These are phyloP conservation scores for Rubia peregrina DNA, from an alignment of 305 asterid genomes.

Conservation along the genomic window DNA sequence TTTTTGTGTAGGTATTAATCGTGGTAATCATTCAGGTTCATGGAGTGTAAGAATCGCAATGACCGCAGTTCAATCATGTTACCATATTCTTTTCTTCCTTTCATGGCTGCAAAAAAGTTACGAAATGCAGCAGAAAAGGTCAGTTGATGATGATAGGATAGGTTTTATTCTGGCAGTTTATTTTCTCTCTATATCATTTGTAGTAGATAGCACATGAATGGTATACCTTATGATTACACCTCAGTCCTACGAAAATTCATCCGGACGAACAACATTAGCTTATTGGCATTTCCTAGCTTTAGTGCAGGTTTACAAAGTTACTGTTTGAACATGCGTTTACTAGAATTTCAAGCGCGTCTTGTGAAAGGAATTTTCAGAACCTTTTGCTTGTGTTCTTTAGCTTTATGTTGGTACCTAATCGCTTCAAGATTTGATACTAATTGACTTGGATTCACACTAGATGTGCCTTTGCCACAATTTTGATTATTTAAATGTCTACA, in stretches of 20 bases:
- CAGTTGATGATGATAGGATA: conserved; percentile 12
- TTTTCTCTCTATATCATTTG: neutral
- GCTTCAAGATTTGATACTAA: neutral
- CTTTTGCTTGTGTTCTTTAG: neutral
- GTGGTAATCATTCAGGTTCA: conserved; percentile 82
- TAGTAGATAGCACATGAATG: neutral
- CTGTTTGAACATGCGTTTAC: neutral
- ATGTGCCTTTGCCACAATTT: neutral
- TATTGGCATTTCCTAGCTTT: neutral
- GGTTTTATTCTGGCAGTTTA: neutral
- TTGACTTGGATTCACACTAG: neutral
- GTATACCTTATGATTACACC: neutral
- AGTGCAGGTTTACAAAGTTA: neutral
- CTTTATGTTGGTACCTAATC: neutral
- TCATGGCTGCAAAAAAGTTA: conserved; percentile 74
- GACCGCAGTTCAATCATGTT: conserved; percentile 59
- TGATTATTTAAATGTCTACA: neutral
- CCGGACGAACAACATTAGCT: neutral
- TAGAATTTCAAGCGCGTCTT: neutral
- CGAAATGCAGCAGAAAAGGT: conserved; percentile 81
- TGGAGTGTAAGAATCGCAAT: conserved; percentile 91
- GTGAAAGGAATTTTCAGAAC: neutral
- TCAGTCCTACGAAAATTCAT: neutral
- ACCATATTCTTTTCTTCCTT: conserved; percentile 91
- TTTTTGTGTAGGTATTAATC: conserved; percentile 62